Base-by-base conservation (phyloP, 768 basidiomycete species). In the Collybia mongolica region DNA sequence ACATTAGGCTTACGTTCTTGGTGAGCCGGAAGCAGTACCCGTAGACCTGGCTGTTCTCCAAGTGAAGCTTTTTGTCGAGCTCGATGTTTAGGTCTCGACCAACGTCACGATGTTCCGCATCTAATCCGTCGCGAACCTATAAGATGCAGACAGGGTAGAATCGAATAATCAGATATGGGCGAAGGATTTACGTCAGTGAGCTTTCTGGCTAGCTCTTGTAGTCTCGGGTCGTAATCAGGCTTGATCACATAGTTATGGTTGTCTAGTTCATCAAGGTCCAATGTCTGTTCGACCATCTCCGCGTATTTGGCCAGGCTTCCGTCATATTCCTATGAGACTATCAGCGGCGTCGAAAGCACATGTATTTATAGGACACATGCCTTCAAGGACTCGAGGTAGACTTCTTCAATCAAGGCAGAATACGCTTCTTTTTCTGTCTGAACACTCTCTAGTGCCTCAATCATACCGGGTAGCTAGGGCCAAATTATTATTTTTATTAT, bases 241-340 rank as follows among this genome's bases (percentile, higher is more conserved):
- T 91, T 93, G 61, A 99, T 94, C 15, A 93, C 86, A 60, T 88
- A 93, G 57, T 88, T 89, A 66, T 98, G 93, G 12, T 79, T 78
- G 24, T 90, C 86, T 5, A 97, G 78, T 50, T 95, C 84, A 18
- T 85, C 83, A 15, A 98, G 81, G 60, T 99, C 97, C 38, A 99
- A 81, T 0, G 97, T 98, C 54, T 91, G 85, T 65, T 98, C 93
- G 2, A 98, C 95, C 90, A 98, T 95, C 53, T 94, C 90, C 2
- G 80, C 75, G 59, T 94, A 96, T 61, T 91, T 91, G 11, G 74
- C 75, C 4, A 98, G 79, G 44, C 72, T 83, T 0, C 64, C 66
- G 15, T 80, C 69, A 54, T 82, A 78, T 55, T 84, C 76, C 93
- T 95, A 57, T n/a, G 35, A n/a, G 38, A 41, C 2, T 24, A 26